Evolutionary conservation across 495 filamentous ascomycete genomes (phyloP).

Genomic region (Aspergillus asperescens): DNA sequence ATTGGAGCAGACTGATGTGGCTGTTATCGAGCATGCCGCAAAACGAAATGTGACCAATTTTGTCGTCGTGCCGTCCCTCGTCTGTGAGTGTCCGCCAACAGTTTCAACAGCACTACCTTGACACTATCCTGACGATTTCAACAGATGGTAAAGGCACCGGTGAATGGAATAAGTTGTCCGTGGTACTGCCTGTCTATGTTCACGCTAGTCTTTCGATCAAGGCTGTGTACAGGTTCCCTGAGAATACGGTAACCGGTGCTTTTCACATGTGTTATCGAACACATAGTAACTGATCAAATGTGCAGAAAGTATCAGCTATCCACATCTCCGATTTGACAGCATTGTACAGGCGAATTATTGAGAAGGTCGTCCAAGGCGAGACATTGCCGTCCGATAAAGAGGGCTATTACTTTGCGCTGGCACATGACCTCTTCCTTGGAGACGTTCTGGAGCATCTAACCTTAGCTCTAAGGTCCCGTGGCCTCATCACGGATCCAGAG

Average conservation of each 20-base stretch:
- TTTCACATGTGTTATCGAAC: not conserved
- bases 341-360: not conserved
- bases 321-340: not conserved
- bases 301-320: not conserved
- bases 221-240: not conserved
- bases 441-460: not conserved
- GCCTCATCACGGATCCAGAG: not conserved
- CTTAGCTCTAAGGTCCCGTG: not conserved
- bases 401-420: not conserved
- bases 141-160: slow-evolving; percentile 1
- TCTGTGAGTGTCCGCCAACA: not conserved
- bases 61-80: not conserved
- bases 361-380: not conserved
- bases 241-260: not conserved
- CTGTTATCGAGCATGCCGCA: slow-evolving; percentile 1
- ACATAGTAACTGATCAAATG: not conserved
- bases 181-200: not conserved
- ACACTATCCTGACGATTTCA: not conserved
- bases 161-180: not conserved
- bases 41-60: not conserved
- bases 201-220: not conserved
- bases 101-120: not conserved
- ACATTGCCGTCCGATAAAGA: not conserved
- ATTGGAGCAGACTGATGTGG: not conserved
- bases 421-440: not conserved